These are phyloP conservation scores for Biancaea sappan DNA, from an alignment of 306 rosid species.

Conservation along the genomic window DNA sequence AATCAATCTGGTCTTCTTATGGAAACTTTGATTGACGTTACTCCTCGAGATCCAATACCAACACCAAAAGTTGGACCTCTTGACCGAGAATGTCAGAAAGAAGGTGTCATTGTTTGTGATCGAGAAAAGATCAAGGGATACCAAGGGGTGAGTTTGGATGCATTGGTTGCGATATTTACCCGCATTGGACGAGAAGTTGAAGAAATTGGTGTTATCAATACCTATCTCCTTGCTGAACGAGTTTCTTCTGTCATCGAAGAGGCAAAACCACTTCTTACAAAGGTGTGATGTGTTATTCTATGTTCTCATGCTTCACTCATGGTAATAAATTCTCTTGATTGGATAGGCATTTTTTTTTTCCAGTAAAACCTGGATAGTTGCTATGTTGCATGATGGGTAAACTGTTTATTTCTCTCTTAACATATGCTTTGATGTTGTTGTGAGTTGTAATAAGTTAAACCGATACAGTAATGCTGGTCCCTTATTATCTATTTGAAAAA, in stretches of 20 bases:
- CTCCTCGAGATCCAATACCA: constrained; percentile 86
- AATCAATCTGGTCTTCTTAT: constrained; percentile 98
- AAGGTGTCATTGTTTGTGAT: constrained; percentile 87
- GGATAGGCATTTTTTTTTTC: constrained; percentile 10
- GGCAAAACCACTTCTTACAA: constrained; percentile 82
- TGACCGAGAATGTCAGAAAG: constrained; percentile 68
- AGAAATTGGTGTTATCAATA: constrained; percentile 75
- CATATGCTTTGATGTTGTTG: not conserved
- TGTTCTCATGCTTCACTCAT: constrained; percentile 26
- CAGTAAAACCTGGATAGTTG: constrained; percentile 4
- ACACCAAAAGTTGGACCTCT: constrained; percentile 80
- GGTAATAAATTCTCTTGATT: constrained; percentile 16
- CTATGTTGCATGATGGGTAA: constrained; percentile 9
- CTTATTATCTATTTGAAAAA: constrained; percentile 11
- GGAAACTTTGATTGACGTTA: constrained; percentile 93
- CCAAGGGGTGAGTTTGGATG: constrained; percentile 92
- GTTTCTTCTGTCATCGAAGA: constrained; percentile 77
- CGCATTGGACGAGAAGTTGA: constrained; percentile 88
- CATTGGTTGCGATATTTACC: constrained; percentile 77
- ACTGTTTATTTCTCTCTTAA: not conserved
- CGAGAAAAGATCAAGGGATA: constrained; percentile 73
- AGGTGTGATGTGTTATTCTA: constrained; percentile 69
- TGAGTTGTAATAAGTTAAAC: not conserved
- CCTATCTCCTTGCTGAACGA: constrained; percentile 69
- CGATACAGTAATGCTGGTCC: not conserved